Base-by-base conservation (phyloP, 169 alveolate genomes). In the Plasmodium inui region DNA sequence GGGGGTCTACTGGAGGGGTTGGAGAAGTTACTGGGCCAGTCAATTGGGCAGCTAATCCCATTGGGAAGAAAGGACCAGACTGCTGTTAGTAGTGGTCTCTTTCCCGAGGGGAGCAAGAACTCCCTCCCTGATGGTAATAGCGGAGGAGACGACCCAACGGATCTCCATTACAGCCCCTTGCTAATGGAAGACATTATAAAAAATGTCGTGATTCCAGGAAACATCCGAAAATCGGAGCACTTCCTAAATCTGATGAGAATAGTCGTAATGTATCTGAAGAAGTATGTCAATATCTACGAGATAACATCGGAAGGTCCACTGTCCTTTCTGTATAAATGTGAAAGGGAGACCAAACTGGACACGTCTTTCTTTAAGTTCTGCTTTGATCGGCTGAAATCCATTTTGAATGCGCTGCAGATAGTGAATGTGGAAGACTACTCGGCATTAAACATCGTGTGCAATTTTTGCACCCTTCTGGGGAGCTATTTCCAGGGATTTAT, bases 401-500 rank as follows among this genome's bases (percentile, higher is more conserved):
- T 98, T 32, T 57, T 97, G 80, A 97, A 96, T 74, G 95, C 98
- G 32, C 94, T 98, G 46, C 96, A 97, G 86, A 95, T 97, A 57
- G 93, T 98, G 3, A 95, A 96, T 14, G 86, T 96, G 1, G 99
- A 98, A 32, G 98, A 97, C 73, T 95, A 95, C 41, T 82, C 97
- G 2, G 84, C 98, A 0, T 80, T 98, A n/a, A 96, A 92, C 37
- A 46, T 96, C 22, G 98, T 98, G 12, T 98, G 98, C 14, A 98
- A 98, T 91, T 98, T 99, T 91, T 98, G 99, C 82, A 98, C 99
- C 0, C 93, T 98, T 53, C 97, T 99, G 28, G 99, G 99, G 26
- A 98, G 99, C 0, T 98, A 99, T 83, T 89, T 97, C 17, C 98
- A 98, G 50, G 99, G 99, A 5, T 99, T 99, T 92, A 97, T 98